A percentile compares a stretch with the other conserved stretches of the same genome.
Conservation (phyloP, 2,329 filamentous ascomycete genomes). For the Teratosphaeria nubilosa region DNA sequence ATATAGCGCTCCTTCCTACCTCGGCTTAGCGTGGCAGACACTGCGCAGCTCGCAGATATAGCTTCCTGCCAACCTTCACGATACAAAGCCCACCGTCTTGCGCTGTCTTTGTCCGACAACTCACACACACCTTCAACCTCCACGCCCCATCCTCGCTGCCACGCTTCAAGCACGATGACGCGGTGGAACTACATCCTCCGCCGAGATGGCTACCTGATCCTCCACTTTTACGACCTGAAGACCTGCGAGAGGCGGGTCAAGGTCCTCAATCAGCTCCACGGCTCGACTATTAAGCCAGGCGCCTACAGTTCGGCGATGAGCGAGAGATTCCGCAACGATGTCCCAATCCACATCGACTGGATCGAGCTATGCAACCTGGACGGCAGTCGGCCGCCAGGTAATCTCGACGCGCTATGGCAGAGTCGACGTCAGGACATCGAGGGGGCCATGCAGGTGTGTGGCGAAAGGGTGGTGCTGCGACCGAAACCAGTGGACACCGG, state of each 20-base stretch:
- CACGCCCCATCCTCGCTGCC: not conserved
- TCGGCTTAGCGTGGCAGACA: too few species aligned
- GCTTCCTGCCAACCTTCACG: too few species aligned
- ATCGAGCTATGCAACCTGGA: not conserved
- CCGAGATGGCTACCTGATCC: not conserved
- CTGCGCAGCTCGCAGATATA: too few species aligned
- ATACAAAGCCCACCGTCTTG: too few species aligned
- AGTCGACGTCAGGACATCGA: not conserved
- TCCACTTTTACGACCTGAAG: not conserved
- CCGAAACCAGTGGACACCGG: not conserved
- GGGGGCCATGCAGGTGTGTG: not conserved
- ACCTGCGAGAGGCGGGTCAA: not conserved
- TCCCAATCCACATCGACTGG: not conserved
- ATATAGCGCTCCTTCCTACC: too few species aligned
- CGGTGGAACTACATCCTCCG: not conserved
- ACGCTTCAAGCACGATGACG: not conserved
- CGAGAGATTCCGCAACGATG: not conserved
- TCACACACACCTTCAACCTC: not conserved
- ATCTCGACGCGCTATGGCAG: not conserved
- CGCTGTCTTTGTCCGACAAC: too few species aligned
- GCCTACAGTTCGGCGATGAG: not conserved
- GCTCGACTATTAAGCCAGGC: not conserved
- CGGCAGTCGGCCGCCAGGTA: not conserved
- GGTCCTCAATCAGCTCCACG: not conserved
- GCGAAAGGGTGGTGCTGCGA: not conserved